These are phyloP conservation scores for Dioscorea zingiberensis DNA, from an alignment of 106 monocot species.

Conservation along the genomic window DNA sequence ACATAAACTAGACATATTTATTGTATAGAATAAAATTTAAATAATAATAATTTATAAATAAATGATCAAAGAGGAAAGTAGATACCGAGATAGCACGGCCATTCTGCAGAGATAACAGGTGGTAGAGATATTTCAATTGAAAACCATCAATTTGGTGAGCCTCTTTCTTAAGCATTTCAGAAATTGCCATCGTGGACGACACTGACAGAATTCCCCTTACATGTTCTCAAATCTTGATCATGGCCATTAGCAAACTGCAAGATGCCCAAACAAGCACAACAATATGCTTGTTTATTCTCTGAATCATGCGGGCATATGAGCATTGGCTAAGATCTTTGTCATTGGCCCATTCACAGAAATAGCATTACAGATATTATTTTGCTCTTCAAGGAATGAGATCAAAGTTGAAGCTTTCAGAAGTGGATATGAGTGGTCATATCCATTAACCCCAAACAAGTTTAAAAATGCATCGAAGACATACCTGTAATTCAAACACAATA, in stretches of 20 bases:
- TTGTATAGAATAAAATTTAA: too few relatives aligned
- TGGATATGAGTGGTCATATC: slow-evolving; percentile 34
- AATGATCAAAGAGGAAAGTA: not conserved
- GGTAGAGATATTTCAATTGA: slow-evolving; percentile 72
- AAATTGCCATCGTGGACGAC: slow-evolving; percentile 26
- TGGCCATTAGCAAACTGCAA: slow-evolving; percentile 33
- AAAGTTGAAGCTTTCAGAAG: slow-evolving; percentile 32
- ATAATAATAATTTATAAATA: not conserved
- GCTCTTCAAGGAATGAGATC: slow-evolving; percentile 34
- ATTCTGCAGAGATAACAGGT: slow-evolving; percentile 58
- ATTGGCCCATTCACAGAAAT: slow-evolving; percentile 10
- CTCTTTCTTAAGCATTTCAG: slow-evolving; percentile 29
- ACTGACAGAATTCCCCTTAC: slow-evolving; percentile 22
- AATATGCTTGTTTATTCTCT: slow-evolving; percentile 22
- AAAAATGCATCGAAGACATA: slow-evolving; percentile 78
- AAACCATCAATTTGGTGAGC: slow-evolving; percentile 49
- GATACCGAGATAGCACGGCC: slow-evolving; percentile 75
- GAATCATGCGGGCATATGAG: slow-evolving; percentile 14
- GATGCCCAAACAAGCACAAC: slow-evolving; percentile 75
- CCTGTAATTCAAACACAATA: slow-evolving; percentile 21
- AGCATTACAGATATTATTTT: slow-evolving; percentile 3
- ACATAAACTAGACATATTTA: too few relatives aligned
- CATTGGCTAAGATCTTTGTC: slow-evolving; percentile 8
- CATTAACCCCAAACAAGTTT: slow-evolving; percentile 46
- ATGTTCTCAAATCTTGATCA: slow-evolving; percentile 12